phyloP scores from a whole-genome alignment of 169 alveolate species.

The Eimeria praecox region DNA sequence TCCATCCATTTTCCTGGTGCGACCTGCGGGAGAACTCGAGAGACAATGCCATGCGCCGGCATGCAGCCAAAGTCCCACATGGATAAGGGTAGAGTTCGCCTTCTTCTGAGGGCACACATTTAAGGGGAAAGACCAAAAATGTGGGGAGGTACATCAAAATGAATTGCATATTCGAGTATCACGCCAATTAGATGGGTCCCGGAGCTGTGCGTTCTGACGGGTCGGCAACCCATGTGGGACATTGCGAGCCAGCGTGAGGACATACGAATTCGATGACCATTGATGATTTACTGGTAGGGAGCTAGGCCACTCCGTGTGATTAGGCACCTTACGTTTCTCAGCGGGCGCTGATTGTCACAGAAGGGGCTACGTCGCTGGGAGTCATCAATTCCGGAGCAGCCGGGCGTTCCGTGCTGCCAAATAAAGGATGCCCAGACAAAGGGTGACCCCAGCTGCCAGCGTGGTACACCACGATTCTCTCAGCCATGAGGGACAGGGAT shows the following conservation, averaged over 20 bases:
- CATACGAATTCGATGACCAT: not conserved
- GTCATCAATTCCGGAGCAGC: not conserved
- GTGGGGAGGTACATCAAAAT: not conserved
- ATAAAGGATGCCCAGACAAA: slow-evolving; percentile 63
- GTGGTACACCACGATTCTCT: slow-evolving; percentile 49
- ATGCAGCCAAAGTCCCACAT: slow-evolving; percentile 67
- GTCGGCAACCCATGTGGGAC: slow-evolving; percentile 60
- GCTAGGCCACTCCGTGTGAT: not conserved
- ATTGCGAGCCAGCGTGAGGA: slow-evolving; percentile 42
- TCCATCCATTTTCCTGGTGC: not conserved
- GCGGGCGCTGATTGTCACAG: not conserved
- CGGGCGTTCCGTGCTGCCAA: slow-evolving; percentile 33
- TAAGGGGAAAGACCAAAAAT: not conserved
- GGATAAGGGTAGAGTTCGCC: not conserved
- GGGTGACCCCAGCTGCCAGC: slow-evolving; percentile 64
- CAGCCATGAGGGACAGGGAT: slow-evolving; percentile 21
- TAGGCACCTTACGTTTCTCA: not conserved
- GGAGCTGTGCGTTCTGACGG: slow-evolving; percentile 16
- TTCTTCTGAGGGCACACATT: not conserved
- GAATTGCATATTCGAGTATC: not conserved
- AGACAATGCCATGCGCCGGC: slow-evolving; percentile 35
- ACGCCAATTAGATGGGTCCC: slow-evolving; percentile 49
- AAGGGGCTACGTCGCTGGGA: not conserved
- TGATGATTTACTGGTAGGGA: not conserved
- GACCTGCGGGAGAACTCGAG: not conserved